These are phyloP conservation scores for Geotrichum cucujoidarum DNA, from an alignment of 1,139 yeast species.

Conservation along the genomic window DNA sequence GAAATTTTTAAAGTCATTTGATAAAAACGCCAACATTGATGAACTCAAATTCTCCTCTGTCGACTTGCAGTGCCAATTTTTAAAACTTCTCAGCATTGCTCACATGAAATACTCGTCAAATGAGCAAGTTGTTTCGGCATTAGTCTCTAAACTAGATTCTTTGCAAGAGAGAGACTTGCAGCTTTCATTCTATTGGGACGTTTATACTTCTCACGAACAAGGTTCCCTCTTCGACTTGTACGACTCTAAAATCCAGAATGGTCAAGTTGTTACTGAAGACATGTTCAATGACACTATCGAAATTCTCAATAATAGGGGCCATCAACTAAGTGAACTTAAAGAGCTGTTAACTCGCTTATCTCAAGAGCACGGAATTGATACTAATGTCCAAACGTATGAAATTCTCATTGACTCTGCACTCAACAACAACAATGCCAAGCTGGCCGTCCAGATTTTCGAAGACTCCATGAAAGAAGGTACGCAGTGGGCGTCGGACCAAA, in stretches of 20 bases:
- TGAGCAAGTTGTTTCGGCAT: not conserved
- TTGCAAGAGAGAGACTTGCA: constrained; percentile 6
- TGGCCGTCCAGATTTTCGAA: constrained; percentile 39
- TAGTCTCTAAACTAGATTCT: not conserved
- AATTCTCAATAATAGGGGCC: constrained; percentile 9
- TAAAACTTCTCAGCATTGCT: constrained; percentile 8
- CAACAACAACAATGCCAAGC: constrained; percentile 24
- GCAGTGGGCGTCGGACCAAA: constrained; percentile 42
- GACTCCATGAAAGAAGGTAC: constrained; percentile 40
- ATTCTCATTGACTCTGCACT: constrained; percentile 11
- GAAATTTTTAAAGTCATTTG: constrained; percentile 10
- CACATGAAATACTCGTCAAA: constrained; percentile 9
- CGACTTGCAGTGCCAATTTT: constrained; percentile 1
- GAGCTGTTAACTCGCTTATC: constrained; percentile 6
- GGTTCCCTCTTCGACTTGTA: constrained; percentile 1
- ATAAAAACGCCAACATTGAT: not conserved
- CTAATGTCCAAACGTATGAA: constrained; percentile 15
- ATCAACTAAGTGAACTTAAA: constrained; percentile 7
- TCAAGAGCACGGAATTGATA: constrained; percentile 13
- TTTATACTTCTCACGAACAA: constrained; percentile 1
- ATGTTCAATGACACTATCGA: constrained; percentile 17
- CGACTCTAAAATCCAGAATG: not conserved
- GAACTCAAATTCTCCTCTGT: not conserved
- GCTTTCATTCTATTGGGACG: constrained; percentile 9
- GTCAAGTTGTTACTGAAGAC: constrained; percentile 11